Evolutionary conservation across 139 green algal species (phyloP).

Genomic region (Chlamydomonas sp.): DNA sequence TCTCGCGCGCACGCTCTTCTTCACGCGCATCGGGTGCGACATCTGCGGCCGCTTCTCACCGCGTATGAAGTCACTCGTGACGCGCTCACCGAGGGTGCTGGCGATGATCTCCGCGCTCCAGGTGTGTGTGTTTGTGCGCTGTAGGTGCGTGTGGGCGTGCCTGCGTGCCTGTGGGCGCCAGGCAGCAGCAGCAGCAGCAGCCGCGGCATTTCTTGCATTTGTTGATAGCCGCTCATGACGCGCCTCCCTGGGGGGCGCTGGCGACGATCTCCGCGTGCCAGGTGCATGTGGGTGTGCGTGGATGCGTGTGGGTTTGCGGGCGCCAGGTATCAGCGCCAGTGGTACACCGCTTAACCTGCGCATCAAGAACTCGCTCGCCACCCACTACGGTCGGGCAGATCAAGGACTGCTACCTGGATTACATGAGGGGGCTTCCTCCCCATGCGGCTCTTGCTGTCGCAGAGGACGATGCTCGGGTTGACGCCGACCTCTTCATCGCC

Average conservation of each 20-base stretch:
- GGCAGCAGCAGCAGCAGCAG: background rate
- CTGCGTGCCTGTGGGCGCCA: too few species aligned
- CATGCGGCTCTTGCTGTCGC: background rate
- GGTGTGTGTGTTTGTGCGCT: background rate
- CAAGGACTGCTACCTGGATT: too few species aligned
- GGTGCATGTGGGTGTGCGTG: too few species aligned
- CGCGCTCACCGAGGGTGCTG: constrained; percentile 29
- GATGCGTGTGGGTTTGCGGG: too few species aligned
- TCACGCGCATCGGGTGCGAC: constrained; percentile 60
- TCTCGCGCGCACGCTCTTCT: constrained; percentile 68
- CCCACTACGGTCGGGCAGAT: too few species aligned
- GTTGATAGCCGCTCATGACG: background rate
- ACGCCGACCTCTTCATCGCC: background rate
- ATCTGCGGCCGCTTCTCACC: constrained; percentile 57
- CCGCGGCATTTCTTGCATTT: background rate
- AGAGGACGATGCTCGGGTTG: background rate
- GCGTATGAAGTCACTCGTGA: constrained; percentile 31
- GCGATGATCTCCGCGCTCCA: constrained; percentile 23
- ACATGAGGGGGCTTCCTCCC: background rate
- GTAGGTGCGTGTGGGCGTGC: too few species aligned
- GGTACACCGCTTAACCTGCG: background rate
- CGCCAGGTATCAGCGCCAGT: background rate
- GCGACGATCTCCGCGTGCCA: too few species aligned
- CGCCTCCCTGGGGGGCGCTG: background rate
- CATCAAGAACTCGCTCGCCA: too few species aligned